Conservation (phyloP, 2,329 filamentous ascomycete genomes). For the Ascosphaera aggregata region DNA sequence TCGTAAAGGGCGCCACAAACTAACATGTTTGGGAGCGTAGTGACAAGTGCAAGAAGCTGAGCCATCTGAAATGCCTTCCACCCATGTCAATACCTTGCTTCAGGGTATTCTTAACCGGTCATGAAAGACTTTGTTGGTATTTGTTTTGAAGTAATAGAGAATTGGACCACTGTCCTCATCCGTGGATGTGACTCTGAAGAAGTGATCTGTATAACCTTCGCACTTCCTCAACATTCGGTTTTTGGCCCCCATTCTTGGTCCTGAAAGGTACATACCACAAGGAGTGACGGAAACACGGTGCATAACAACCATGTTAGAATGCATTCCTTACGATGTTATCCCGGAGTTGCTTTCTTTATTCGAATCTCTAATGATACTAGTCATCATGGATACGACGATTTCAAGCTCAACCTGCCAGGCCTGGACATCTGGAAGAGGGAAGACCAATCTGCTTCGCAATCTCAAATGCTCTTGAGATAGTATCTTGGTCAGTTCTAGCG, state of each 20-base stretch:
- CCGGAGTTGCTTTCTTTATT: not conserved
- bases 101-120: conserved; percentile 38
- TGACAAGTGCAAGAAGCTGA: conserved; percentile 63
- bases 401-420: conserved; percentile 18
- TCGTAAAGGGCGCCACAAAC: conserved; percentile 29
- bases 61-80: conserved; percentile 38
- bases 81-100: conserved; percentile 36
- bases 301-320: conserved; percentile 24
- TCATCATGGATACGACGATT: conserved; percentile 15
- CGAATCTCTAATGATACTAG: conserved; percentile 1
- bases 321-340: not conserved
- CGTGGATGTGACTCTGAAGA: conserved; percentile 46
- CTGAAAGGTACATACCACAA: conserved; percentile 25
- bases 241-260: conserved; percentile 34
- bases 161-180: conserved; percentile 50
- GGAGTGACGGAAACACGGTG: conserved; percentile 37
- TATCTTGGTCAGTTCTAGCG: conserved; percentile 1
- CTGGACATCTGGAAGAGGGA: conserved; percentile 28
- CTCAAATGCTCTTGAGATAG: conserved; percentile 26
- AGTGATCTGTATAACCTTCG: conserved; percentile 33
- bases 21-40: conserved; percentile 45
- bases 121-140: conserved; percentile 28
- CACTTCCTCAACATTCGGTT: conserved; percentile 52
- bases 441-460: conserved; percentile 29
- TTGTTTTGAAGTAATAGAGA: conserved; percentile 28